Percentiles rank a stretch among this genome's conserved stretches.
These are phyloP conservation scores for Carpinus viminea DNA, from an alignment of 306 rosid species.

Conservation along the genomic window DNA sequence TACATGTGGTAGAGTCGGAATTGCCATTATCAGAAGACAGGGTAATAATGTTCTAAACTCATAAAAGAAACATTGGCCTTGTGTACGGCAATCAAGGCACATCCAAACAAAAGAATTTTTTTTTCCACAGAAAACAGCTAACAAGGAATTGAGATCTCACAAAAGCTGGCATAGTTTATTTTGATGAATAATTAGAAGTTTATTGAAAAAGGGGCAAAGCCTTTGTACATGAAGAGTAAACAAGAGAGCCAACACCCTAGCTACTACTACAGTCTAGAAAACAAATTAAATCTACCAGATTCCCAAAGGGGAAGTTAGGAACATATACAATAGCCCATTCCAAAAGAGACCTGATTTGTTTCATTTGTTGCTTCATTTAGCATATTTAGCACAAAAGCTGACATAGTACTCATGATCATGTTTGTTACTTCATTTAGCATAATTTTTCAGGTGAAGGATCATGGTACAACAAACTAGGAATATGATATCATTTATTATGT, in stretches of 20 bases:
- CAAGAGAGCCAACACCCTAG: too few relatives aligned
- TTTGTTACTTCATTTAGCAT: not conserved
- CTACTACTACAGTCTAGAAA: too few relatives aligned
- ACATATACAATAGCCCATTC: too few relatives aligned
- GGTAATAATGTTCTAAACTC: not conserved
- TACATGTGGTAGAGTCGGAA: not conserved
- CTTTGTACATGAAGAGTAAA: too few relatives aligned
- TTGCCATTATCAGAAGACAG: not conserved
- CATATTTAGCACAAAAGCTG: not conserved
- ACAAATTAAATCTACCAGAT: too few relatives aligned
- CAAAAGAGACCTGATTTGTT: too few relatives aligned
- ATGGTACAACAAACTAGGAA: not conserved
- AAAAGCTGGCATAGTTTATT: not conserved
- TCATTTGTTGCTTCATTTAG: too few relatives aligned
- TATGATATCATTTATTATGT: not conserved
- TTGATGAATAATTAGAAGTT: too few relatives aligned
- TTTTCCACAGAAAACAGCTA: not conserved
- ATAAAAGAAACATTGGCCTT: not conserved
- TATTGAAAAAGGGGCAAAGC: too few relatives aligned
- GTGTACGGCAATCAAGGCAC: not conserved
- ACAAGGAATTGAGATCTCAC: not conserved
- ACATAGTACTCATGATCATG: not conserved
- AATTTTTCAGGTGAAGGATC: not conserved
- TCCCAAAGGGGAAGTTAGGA: too few relatives aligned
- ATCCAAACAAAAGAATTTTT: not conserved